Evolutionary conservation across 768 basidiomycete genomes (phyloP).

Genomic region (Serendipita indica): DNA sequence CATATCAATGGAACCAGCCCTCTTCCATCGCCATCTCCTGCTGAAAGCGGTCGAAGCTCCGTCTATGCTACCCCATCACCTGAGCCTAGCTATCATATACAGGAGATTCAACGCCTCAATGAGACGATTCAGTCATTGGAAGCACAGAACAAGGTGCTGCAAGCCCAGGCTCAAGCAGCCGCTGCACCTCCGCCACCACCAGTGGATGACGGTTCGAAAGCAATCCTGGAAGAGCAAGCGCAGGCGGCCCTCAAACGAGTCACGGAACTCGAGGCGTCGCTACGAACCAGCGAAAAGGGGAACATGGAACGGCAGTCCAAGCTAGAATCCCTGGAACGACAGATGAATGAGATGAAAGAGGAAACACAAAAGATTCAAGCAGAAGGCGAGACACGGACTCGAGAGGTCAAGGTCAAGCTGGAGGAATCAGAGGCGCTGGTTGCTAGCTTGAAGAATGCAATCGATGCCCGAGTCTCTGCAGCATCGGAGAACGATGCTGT

Average conservation of each 20-base stretch:
- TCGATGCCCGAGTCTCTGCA: conserved; percentile 36
- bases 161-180: conserved; percentile 16
- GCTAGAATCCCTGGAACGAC: conserved; percentile 34
- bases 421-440: conserved; percentile 32
- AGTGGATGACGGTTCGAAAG: conserved; percentile 16
- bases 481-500: conserved; percentile 36
- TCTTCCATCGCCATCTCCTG: neutral
- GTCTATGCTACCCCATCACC: conserved; percentile 2
- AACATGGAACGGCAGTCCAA: conserved; percentile 32
- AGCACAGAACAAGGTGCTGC: conserved; percentile 53
- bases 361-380: conserved; percentile 34
- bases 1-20: neutral
- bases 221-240: conserved; percentile 32
- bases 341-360: conserved; percentile 24
- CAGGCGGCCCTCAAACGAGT: conserved; percentile 25
- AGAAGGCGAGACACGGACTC: conserved; percentile 31
- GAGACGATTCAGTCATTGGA: conserved; percentile 45
- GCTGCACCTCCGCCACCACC: conserved; percentile 12
- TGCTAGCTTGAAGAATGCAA: conserved; percentile 35
- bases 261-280: conserved; percentile 29
- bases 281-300: conserved; percentile 29
- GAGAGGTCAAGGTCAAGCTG: conserved; percentile 32
- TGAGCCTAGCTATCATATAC: conserved; percentile 1
- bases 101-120: conserved; percentile 15
- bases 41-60: conserved; percentile 3